Base-by-base conservation (phyloP, 768 basidiomycete genomes). In the Suillus americanus region DNA sequence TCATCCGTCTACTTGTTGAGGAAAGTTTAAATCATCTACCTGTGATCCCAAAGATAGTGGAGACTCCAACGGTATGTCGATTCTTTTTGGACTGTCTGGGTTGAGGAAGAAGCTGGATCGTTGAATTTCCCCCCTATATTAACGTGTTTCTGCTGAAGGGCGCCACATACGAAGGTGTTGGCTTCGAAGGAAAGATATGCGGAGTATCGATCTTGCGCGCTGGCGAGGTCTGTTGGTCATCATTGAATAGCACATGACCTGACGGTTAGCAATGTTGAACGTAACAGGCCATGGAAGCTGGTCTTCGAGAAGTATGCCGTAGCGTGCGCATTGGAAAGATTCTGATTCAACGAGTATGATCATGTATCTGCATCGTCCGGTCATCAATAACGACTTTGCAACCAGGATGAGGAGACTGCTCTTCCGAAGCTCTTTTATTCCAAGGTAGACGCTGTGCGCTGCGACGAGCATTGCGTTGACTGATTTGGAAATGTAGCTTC, bases 261-360 rank as follows among this genome's bases (percentile, higher is more conserved):
- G 50, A 51, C 38, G 2, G 16, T 18, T 28, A 25, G 43, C 46
- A 37, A 28, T 40, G 16, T 16, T 48, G 30, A 41, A 45, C 60
- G 63, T 51, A 62, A 18, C 64, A 95, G 92, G 95, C 96, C 2
- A 99, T 99, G 97, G 97, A 99, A 78, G 94, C 93, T 14, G 97
- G 97, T 45, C 81, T 99, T 66, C 83, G 97, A 50, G 97, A 98
- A 76, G 97, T 98, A 45, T 98, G 96, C 79, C 85, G 97, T 69
- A 92, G 88, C 71, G 92, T 94, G 33, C 85, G 97, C 67, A 97
- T 99, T 65, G 97, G 97, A 56, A 99, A 99, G 81, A 99, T 99
- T 72, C 82, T 99, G 56, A 99, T 99, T 66, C 97, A 99, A 79
- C 79, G 97, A 74, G 95, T 94, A 77, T 67, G 85, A 72, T 30